phyloP scores from a whole-genome alignment of 768 basidiomycete species.

The Amanita thiersii region DNA sequence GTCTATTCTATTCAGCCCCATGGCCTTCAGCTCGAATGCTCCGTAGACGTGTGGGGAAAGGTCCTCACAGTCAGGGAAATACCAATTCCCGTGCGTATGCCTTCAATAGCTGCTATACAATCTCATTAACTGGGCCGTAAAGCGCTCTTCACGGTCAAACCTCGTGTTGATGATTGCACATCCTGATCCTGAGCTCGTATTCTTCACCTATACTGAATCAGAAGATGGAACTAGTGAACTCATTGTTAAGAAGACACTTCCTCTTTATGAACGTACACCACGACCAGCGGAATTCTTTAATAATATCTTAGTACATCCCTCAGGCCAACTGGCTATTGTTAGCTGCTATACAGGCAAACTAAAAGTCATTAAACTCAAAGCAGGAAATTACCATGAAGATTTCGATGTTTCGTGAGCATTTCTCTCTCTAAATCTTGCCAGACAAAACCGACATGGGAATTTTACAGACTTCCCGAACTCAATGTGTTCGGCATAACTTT shows the following conservation, averaged over 20 bases:
- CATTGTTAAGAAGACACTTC: constrained; percentile 32
- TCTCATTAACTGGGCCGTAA: constrained; percentile 12
- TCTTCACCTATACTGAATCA: constrained; percentile 44
- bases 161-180: constrained; percentile 67
- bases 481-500: constrained; percentile 65
- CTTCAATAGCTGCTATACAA: constrained; percentile 1
- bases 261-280: constrained; percentile 48
- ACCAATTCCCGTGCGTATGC: constrained; percentile 44
- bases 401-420: constrained; percentile 56
- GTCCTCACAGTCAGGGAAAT: constrained; percentile 48
- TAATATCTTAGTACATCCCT: constrained; percentile 57
- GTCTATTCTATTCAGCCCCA: constrained; percentile 57
- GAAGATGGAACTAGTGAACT: constrained; percentile 27
- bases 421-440: background rate
- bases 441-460: background rate
- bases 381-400: constrained; percentile 45
- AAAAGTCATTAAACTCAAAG: constrained; percentile 50
- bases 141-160: constrained; percentile 35
- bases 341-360: constrained; percentile 67
- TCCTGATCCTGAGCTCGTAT: constrained; percentile 64
- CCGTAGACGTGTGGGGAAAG: constrained; percentile 62
- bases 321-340: constrained; percentile 50
- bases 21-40: constrained; percentile 53
- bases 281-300: constrained; percentile 67
- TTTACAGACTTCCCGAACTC: constrained; percentile 49